Percentiles rank a stretch among this genome's conserved stretches.
These are phyloP conservation scores for Penicillium angulare DNA, from an alignment of 495 filamentous ascomycete species.

Conservation along the genomic window DNA sequence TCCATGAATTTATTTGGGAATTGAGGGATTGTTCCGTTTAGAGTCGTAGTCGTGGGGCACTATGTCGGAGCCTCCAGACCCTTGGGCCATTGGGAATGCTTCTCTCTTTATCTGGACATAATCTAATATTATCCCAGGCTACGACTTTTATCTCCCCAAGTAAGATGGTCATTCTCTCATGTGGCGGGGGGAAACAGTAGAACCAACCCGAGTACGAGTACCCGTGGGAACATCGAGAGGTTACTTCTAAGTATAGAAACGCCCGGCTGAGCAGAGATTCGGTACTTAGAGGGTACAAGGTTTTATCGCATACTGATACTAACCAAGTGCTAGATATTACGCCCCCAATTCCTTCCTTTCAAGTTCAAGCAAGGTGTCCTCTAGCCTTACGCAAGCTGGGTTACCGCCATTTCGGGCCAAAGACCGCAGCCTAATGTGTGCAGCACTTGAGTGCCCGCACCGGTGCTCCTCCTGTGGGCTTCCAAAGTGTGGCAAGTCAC, in stretches of 20 bases:
- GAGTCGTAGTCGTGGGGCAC: too few relatives aligned
- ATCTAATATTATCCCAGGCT: too few relatives aligned
- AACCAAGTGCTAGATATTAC: background rate
- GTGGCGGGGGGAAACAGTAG: slow-evolving; percentile 3
- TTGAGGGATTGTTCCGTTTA: too few relatives aligned
- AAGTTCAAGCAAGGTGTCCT: slow-evolving; percentile 4
- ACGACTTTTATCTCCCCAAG: too few relatives aligned
- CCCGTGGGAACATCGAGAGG: background rate
- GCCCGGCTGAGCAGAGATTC: background rate
- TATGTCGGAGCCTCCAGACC: too few relatives aligned
- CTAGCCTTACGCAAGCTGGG: slow-evolving; percentile 2
- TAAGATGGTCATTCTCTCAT: too few relatives aligned
- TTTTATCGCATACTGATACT: background rate
- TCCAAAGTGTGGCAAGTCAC: slow-evolving; percentile 9
- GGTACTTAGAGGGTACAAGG: slow-evolving; percentile 14
- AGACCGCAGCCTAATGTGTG: too few relatives aligned
- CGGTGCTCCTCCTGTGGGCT: too few relatives aligned
- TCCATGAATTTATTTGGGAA: too few relatives aligned
- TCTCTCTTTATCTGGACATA: too few relatives aligned
- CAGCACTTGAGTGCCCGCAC: too few relatives aligned
- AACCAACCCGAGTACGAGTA: background rate
- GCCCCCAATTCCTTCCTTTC: background rate
- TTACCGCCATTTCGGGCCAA: slow-evolving; percentile 15
- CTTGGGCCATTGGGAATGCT: too few relatives aligned
- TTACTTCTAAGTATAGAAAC: slow-evolving; percentile 32